These are phyloP conservation scores for Puccinia hordei DNA, from an alignment of 1,284 basidiomycete species.

Conservation along the genomic window DNA sequence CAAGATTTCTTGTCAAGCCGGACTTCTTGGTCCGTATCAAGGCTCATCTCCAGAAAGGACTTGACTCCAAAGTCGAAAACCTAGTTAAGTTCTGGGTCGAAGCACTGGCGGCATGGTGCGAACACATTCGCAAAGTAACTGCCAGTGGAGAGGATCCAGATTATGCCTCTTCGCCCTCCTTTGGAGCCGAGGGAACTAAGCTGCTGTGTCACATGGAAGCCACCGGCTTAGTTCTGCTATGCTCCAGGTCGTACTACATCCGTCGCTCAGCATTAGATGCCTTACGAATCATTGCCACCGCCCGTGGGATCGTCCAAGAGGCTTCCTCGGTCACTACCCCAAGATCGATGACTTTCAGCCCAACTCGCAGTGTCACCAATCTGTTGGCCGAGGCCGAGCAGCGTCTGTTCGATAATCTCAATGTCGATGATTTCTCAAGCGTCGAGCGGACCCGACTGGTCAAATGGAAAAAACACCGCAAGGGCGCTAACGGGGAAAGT, in stretches of 20 bases:
- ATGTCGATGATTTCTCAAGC: constrained; percentile 38
- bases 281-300: constrained; percentile 44
- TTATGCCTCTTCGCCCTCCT: constrained; percentile 3
- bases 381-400: constrained; percentile 42
- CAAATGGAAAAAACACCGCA: constrained; percentile 49
- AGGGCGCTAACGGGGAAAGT: constrained; percentile 37
- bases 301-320: constrained; percentile 45
- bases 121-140: constrained; percentile 41
- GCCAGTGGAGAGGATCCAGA: constrained; percentile 17
- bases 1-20: constrained; percentile 45
- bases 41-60: constrained; percentile 42
- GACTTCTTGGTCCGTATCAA: constrained; percentile 46
- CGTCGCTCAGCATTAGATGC: constrained; percentile 49
- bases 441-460: constrained; percentile 35
- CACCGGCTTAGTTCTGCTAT: constrained; percentile 38
- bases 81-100: constrained; percentile 50
- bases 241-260: constrained; percentile 42
- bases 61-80: constrained; percentile 39
- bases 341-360: constrained; percentile 28
- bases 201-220: constrained; percentile 45
- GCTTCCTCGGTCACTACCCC: constrained; percentile 28
- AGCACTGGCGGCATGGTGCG: constrained; percentile 45
- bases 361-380: constrained; percentile 28
- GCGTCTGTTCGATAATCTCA: constrained; percentile 34
- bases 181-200: constrained; percentile 41